Evolutionary conservation across 768 basidiomycete species (phyloP).

Genomic region (Tulasnella sp.): DNA sequence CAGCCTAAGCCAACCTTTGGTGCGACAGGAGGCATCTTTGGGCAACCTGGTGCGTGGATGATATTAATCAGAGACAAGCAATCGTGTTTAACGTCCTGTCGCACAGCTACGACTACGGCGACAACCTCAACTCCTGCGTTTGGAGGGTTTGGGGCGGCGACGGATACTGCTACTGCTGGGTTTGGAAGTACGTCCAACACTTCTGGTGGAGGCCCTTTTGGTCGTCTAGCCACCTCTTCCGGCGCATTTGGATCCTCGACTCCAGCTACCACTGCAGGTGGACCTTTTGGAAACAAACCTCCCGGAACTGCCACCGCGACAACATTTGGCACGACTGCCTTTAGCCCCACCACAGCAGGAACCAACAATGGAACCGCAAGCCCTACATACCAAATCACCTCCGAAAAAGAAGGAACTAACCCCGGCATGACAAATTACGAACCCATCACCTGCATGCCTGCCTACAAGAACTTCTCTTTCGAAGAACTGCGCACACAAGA

Average conservation of each 20-base stretch:
- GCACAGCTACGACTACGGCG: conserved; percentile 23
- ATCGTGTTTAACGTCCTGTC: background rate
- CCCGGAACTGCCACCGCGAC: conserved; percentile 40
- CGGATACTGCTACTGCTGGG: conserved; percentile 47
- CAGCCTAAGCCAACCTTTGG: conserved; percentile 72
- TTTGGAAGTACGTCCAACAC: conserved; percentile 15
- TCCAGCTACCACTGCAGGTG: conserved; percentile 46
- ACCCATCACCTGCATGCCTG: conserved; percentile 73
- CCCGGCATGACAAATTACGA: conserved; percentile 64
- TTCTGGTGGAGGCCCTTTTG: conserved; percentile 21
- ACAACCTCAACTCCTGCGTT: conserved; percentile 39
- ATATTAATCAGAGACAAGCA: background rate
- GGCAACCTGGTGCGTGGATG: conserved; percentile 25
- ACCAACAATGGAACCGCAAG: conserved; percentile 55
- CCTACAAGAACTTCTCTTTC: conserved; percentile 71
- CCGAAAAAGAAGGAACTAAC: conserved; percentile 60
- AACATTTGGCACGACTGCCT: conserved; percentile 41
- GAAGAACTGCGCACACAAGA: conserved; percentile 80
- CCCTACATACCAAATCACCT: conserved; percentile 54
- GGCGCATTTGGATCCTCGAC: conserved; percentile 31
- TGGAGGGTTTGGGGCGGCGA: conserved; percentile 51
- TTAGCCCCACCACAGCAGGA: conserved; percentile 17
- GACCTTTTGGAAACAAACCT: conserved; percentile 56
- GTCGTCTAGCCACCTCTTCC: conserved; percentile 29
- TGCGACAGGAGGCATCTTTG: conserved; percentile 37